phyloP scores from a whole-genome alignment of 805 yeast species.

The Wickerhamomyces canadensis region DNA sequence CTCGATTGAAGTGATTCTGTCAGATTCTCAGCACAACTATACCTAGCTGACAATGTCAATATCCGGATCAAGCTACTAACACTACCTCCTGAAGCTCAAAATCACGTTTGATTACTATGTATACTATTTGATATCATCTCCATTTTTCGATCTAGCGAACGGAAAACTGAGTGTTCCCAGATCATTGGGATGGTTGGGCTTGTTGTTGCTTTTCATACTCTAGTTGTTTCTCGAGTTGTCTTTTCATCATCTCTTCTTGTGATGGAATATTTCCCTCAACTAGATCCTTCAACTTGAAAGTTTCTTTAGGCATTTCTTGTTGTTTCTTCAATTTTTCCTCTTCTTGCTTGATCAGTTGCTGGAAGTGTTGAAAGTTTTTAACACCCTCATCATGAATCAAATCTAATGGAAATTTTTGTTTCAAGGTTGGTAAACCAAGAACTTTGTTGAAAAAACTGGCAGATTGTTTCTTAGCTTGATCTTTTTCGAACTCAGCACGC shows the following conservation, averaged over 20 bases:
- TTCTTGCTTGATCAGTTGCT: conserved; percentile 80
- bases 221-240: conserved; percentile 36
- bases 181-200: too few species aligned
- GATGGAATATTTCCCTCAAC: conserved; percentile 78
- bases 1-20: too few species aligned
- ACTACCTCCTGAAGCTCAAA: too few species aligned
- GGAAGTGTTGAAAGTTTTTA: conserved; percentile 77
- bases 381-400: conserved; percentile 88
- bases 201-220: conserved; percentile 27
- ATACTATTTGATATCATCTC: too few species aligned
- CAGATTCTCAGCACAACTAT: too few species aligned
- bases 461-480: conserved; percentile 38
- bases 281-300: conserved; percentile 77
- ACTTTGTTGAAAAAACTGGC: conserved; percentile 52
- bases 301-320: conserved; percentile 76
- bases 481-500: conserved; percentile 64
- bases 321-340: conserved; percentile 55
- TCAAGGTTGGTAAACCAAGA: conserved; percentile 55
- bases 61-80: too few species aligned
- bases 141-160: too few species aligned
- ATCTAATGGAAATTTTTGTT: conserved; percentile 66
- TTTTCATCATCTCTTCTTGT: conserved; percentile 55
- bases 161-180: too few species aligned
- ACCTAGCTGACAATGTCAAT: too few species aligned
- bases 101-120: too few species aligned